A percentile compares a stretch with the other conserved stretches of the same genome.
phyloP scores from a whole-genome alignment of 2,329 filamentous ascomycete genomes.

The Zasmidium citrigriseum region DNA sequence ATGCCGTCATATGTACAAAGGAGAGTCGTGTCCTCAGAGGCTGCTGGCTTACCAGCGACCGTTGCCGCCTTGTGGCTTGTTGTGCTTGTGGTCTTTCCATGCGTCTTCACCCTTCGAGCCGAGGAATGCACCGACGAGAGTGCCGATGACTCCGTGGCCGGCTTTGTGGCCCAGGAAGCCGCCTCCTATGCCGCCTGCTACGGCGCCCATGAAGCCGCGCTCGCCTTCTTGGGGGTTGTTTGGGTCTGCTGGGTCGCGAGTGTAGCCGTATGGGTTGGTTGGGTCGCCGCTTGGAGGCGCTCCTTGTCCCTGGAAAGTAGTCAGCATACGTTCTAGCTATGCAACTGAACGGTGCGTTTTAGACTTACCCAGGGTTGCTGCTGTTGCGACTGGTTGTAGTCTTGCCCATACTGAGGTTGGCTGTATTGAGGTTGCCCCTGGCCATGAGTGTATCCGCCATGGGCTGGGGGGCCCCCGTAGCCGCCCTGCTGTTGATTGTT shows the following conservation, averaged over 20 bases:
- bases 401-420: constrained; percentile 17
- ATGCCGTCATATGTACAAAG: not conserved
- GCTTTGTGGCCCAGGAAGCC: constrained; percentile 58
- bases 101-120: constrained; percentile 59
- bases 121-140: constrained; percentile 58
- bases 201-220: constrained; percentile 58
- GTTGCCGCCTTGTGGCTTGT: constrained; percentile 16
- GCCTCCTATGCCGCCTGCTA: constrained; percentile 59
- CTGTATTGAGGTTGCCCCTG: constrained; percentile 5
- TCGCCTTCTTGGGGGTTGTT: constrained; percentile 54
- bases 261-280: constrained; percentile 40
- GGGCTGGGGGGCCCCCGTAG: constrained; percentile 19
- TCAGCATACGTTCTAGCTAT: too few species aligned
- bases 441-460: constrained; percentile 18
- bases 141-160: constrained; percentile 57
- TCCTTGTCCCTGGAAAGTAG: constrained; percentile 48
- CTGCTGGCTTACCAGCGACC: not conserved
- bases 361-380: constrained; percentile 8
- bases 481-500: constrained; percentile 24
- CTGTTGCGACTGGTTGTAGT: constrained; percentile 18
- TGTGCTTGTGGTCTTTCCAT: constrained; percentile 46
- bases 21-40: not conserved
- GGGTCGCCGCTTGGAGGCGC: constrained; percentile 36
- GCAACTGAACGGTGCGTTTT: too few species aligned
- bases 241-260: constrained; percentile 38